phyloP scores from a whole-genome alignment of 345 rosid genomes.

The Populus pruinosa region DNA sequence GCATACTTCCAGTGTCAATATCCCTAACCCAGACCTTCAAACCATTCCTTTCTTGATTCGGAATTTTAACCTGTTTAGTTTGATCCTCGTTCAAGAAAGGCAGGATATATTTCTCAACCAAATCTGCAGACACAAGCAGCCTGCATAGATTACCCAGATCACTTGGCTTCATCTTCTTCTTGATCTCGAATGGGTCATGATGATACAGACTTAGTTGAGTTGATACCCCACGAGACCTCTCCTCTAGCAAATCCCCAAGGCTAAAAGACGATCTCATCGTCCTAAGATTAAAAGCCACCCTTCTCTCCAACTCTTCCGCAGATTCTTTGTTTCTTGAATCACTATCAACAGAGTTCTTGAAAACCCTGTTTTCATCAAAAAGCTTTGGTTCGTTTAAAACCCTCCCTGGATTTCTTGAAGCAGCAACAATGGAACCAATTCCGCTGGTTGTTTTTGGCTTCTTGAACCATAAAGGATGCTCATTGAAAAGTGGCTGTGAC shows the following conservation, averaged over 20 bases:
- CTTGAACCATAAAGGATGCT: neutral
- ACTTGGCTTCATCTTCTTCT: conserved; percentile 9
- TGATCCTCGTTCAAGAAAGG: neutral
- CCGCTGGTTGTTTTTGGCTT: neutral
- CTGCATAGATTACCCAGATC: neutral
- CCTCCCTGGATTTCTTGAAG: neutral
- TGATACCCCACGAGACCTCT: neutral
- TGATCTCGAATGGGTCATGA: neutral
- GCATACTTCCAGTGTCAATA: neutral
- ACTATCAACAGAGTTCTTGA: neutral
- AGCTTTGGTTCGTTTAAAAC: neutral
- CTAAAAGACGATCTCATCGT: neutral
- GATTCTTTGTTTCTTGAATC: neutral
- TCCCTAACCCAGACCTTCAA: neutral
- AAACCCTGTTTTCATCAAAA: neutral
- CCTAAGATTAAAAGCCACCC: neutral
- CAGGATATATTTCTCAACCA: neutral
- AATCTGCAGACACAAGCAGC: conserved; percentile 1
- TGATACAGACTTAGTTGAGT: neutral
- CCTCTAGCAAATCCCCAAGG: neutral
- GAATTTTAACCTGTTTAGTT: neutral
- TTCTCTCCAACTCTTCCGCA: neutral
- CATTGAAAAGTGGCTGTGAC: neutral
- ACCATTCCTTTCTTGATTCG: neutral
- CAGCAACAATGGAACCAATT: neutral